These are phyloP conservation scores for Sambucus nigra DNA, from an alignment of 129 eudicot species.

Conservation along the genomic window DNA sequence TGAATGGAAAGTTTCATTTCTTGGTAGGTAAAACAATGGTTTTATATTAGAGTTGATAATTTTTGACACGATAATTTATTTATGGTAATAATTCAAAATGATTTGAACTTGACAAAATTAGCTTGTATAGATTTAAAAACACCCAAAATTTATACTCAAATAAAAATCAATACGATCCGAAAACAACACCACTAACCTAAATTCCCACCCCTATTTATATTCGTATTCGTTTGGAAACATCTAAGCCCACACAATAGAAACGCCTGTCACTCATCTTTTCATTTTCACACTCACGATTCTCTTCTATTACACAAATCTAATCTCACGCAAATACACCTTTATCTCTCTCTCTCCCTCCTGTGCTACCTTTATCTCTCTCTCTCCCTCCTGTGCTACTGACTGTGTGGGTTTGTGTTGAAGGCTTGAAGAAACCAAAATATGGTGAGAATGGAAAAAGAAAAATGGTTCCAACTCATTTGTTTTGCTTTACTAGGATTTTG, in stretches of 20 bases:
- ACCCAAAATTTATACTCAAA: no score
- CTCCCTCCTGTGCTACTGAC: slow-evolving; percentile 3
- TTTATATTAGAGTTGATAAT: no score
- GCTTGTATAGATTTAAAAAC: no score
- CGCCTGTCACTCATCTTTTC: slow-evolving; percentile 8
- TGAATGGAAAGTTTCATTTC: no score
- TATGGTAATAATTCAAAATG: no score
- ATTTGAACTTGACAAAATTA: no score
- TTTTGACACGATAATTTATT: no score
- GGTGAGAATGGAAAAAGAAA: not conserved
- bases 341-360: slow-evolving; percentile 5
- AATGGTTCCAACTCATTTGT: not conserved
- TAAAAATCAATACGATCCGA: no score
- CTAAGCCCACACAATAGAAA: not conserved
- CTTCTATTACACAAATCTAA: slow-evolving; percentile 15
- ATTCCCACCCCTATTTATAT: not conserved
- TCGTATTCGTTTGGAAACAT: not conserved
- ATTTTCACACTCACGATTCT: slow-evolving; percentile 20
- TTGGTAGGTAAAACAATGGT: no score
- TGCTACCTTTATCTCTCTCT: no score
- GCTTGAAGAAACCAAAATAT: not conserved
- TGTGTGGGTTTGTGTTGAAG: not conserved
- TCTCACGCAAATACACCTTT: slow-evolving; percentile 9
- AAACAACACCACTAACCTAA: no score
- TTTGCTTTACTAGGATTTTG: not conserved